Evolutionary conservation across 176 grass and related monocot species (phyloP).

Genomic region (Oryza coarctata): DNA sequence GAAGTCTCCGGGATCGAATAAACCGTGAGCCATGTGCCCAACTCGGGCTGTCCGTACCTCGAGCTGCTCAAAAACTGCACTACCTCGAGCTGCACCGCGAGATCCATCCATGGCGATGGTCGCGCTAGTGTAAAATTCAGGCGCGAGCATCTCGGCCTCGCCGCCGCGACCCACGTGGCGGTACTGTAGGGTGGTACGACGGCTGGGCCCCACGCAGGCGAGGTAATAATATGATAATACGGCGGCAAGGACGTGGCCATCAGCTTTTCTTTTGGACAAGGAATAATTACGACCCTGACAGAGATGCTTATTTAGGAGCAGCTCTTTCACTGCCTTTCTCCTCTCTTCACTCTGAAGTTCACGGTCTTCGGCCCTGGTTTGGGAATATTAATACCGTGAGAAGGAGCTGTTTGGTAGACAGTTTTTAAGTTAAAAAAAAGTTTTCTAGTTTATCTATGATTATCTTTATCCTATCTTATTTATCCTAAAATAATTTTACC

Average conservation of each 20-base stretch:
- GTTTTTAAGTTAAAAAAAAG: too few species aligned
- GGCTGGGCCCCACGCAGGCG: not conserved
- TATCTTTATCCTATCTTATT: too few species aligned
- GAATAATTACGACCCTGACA: constrained; percentile 46
- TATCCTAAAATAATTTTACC: too few species aligned
- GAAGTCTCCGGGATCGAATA: not conserved
- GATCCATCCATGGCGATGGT: not conserved
- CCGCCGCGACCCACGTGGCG: constrained; percentile 26
- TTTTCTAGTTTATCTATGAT: too few species aligned
- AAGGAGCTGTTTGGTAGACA: too few species aligned
- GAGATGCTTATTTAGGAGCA: constrained; percentile 22
- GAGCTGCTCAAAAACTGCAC: not conserved
- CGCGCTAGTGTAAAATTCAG: not conserved
- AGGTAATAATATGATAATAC: not conserved
- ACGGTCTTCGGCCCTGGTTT: too few species aligned
- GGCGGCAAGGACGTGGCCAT: not conserved
- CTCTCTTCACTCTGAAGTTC: too few species aligned
- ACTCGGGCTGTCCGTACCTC: constrained; percentile 20
- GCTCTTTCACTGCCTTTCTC: too few species aligned
- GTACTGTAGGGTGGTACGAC: not conserved
- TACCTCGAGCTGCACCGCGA: not conserved
- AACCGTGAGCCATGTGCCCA: constrained; percentile 22
- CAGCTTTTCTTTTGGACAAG: constrained; percentile 42
- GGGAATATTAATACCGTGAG: too few species aligned
- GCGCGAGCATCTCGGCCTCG: not conserved